phyloP scores from a whole-genome alignment of 805 yeast species.

The Metschnikowia kunwiensis region DNA sequence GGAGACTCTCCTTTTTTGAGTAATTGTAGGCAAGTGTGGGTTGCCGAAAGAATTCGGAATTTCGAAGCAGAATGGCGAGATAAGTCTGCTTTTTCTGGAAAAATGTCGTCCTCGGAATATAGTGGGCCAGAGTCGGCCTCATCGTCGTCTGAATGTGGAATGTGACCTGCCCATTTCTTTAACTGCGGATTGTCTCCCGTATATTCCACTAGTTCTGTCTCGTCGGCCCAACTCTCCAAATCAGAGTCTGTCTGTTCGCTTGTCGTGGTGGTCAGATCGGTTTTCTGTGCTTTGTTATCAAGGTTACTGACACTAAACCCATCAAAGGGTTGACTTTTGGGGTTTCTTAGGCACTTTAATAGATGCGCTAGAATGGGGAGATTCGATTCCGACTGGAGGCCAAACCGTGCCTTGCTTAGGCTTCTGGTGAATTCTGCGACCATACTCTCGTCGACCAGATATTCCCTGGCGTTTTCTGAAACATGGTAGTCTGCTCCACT shows the following conservation, averaged over 20 bases:
- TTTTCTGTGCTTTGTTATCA: no score
- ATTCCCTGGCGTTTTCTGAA: not conserved
- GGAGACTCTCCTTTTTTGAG: conserved; percentile 31
- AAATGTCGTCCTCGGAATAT: conserved; percentile 8
- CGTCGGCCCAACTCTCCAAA: conserved; percentile 9
- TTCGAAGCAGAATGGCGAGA: conserved; percentile 9
- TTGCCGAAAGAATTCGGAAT: conserved; percentile 17
- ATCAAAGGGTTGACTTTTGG: conserved; percentile 1
- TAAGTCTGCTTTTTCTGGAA: not conserved
- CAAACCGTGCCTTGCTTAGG: conserved; percentile 15
- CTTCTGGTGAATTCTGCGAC: conserved; percentile 5
- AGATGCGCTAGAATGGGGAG: conserved; percentile 17
- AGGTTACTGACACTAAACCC: no score
- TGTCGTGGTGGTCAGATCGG: no score
- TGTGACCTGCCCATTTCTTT: conserved; percentile 22
- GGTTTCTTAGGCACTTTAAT: conserved; percentile 12
- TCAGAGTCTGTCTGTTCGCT: no score
- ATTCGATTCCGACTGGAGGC: conserved; percentile 20
- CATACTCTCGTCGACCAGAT: not conserved
- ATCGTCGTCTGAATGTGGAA: conserved; percentile 29
- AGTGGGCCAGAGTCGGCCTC: conserved; percentile 19
- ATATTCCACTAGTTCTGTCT: not conserved
- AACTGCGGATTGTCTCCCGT: not conserved
- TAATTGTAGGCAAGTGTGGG: conserved; percentile 18
- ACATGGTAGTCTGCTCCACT: conserved; percentile 1